Conservation (phyloP, 345 rosid genomes). For the Dovyalis caffra region DNA sequence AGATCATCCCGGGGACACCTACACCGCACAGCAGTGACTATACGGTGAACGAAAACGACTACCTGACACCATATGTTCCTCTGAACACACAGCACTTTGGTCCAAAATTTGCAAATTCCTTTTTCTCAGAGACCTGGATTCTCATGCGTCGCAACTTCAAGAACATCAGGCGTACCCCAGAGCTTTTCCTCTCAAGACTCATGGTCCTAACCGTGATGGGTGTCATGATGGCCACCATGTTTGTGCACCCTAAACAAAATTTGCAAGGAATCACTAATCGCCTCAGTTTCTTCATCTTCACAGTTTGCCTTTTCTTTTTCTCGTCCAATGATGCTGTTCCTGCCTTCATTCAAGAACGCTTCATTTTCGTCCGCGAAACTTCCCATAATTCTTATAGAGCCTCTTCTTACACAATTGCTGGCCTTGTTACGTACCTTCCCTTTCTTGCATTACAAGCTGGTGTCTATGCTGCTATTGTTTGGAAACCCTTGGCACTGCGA, state of each 20-base stretch:
- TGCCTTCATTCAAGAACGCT: conserved; percentile 70
- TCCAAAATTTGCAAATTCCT: conserved; percentile 50
- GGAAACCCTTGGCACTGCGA: conserved; percentile 48
- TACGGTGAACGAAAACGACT: conserved; percentile 65
- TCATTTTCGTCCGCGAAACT: conserved; percentile 58
- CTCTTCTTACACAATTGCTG: conserved; percentile 63
- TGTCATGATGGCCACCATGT: conserved; percentile 75
- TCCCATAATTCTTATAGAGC: conserved; percentile 68
- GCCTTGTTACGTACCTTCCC: conserved; percentile 59
- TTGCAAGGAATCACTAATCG: conserved; percentile 59
- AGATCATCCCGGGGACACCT: conserved; percentile 46
- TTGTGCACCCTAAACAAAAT: conserved; percentile 40
- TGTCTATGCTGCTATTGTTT: conserved; percentile 56
- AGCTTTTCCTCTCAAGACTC: conserved; percentile 68
- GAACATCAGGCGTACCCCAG: conserved; percentile 62
- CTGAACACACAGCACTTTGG: conserved; percentile 19
- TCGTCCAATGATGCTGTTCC: conserved; percentile 74
- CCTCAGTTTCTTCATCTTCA: conserved; percentile 64
- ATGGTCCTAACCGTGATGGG: conserved; percentile 66
- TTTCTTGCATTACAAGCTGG: conserved; percentile 54
- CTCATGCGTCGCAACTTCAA: conserved; percentile 68
- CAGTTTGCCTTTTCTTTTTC: conserved; percentile 65
- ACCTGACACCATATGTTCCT: conserved; percentile 38
- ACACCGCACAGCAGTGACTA: conserved; percentile 74
- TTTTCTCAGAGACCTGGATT: conserved; percentile 54